Evolutionary conservation across 192 early-diverging fungal genomes (phyloP), one percentile per base, ranked within the genome.

Genomic region (Gigaspora rosea): DNA sequence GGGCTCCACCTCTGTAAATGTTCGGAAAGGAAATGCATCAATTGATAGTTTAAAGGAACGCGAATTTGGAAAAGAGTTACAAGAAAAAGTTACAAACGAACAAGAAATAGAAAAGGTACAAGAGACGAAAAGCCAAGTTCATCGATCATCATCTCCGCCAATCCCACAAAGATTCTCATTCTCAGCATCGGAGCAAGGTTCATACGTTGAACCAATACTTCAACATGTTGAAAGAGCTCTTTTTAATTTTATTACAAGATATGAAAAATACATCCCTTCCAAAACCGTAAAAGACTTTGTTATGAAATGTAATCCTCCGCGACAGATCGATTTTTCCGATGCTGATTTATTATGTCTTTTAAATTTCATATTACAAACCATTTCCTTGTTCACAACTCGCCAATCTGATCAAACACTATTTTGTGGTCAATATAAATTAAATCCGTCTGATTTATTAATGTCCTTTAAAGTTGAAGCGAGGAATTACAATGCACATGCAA

Each of bases 111-210:
- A 71, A 71, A 16, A 71, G 15, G 22, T 52, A 13, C n/a, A 70
- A 48, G 49, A 51, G 20, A 49, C 46, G 46, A 52, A 70, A 70
- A 47, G 66, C 46, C 62, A 63, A 63, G 15, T 69, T 69, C 48
- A 69, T 47, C 67, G 41, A 69, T 69, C 49, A 50, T 52, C 15
- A 54, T 52, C 68, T 52, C 68, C 20, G 48, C 46, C n/a, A 71
- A 71, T 71, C 49, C 68, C 48, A 49, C 68, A 71, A 52, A n/a
- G n/a, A 49, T 70, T 70, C 67, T 70, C 67, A 52, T 70, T 70
- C 49, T 27, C 67, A 70, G 41, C 67, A 20, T 41, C 67, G 32
- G 67, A 70, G n/a, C 67, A 70, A 70, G 67, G 67, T 47, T 70
- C 67, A 70, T 70, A 70, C n/a, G 67, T 70, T 20, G 67, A 70